Conservation (phyloP, 441 rosid species). For the Biscutella laevigata region DNA sequence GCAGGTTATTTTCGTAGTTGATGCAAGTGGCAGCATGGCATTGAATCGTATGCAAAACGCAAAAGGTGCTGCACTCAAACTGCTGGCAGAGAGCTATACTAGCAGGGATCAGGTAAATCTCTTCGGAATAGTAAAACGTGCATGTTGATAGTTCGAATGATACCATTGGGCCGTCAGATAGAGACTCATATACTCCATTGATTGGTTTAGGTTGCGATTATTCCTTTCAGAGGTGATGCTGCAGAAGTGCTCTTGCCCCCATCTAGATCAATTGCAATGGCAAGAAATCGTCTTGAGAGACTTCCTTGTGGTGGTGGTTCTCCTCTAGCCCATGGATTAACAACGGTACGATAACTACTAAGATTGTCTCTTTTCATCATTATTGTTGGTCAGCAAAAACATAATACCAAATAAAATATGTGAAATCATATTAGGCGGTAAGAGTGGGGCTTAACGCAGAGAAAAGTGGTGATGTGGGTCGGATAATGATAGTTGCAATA, state of each 20-base stretch:
- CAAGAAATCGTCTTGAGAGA: conserved; percentile 93
- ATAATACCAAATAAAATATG: not conserved
- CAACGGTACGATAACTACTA: conserved; percentile 41
- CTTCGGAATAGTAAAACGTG: not conserved
- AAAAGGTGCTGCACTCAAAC: conserved; percentile 94
- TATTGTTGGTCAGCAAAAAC: not conserved
- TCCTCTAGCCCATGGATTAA: conserved; percentile 96
- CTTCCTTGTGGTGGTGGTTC: conserved; percentile 99
- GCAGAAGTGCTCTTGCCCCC: conserved; percentile 96
- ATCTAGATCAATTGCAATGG: conserved; percentile 97
- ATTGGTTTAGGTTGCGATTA: conserved; percentile 71
- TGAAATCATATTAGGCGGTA: conserved; percentile 46
- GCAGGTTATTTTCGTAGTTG: conserved; percentile 92
- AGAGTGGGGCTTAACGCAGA: conserved; percentile 96
- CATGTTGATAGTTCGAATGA: not conserved
- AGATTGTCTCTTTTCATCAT: not conserved
- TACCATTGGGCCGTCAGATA: not conserved
- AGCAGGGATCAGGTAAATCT: conserved; percentile 92
- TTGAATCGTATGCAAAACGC: conserved; percentile 98
- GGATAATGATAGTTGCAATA: conserved; percentile 88
- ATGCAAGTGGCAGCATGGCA: conserved; percentile 99
- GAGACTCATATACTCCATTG: conserved; percentile 13
- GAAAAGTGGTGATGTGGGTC: conserved; percentile 96
- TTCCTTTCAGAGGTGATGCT: conserved; percentile 95
- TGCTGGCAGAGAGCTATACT: conserved; percentile 96